Conservation (phyloP, 2,329 filamentous ascomycete genomes). For the Orbilia javanica region DNA sequence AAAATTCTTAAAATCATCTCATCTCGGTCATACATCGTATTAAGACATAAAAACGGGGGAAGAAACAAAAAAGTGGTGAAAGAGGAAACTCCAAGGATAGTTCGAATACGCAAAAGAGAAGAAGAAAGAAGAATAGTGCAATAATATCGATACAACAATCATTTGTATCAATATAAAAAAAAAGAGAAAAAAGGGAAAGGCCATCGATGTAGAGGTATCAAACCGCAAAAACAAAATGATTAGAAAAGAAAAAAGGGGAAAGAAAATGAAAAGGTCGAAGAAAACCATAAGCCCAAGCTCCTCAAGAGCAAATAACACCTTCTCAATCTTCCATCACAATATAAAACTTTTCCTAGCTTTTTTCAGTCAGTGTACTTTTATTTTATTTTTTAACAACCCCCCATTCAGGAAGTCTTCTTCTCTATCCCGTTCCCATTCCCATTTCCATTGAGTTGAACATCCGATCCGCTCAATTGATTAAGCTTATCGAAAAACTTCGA, state of each 20-base stretch:
- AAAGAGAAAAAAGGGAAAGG: not conserved
- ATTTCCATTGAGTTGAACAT: conserved; percentile 21
- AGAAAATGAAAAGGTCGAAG: not conserved
- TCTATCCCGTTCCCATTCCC: conserved; percentile 27
- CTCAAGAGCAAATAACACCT: conserved; percentile 9
- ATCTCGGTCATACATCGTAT: conserved; percentile 12
- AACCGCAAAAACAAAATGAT: conserved; percentile 14
- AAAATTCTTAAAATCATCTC: conserved; percentile 9
- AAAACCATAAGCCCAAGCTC: not conserved
- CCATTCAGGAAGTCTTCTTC: conserved; percentile 38
- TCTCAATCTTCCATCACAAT: not conserved
- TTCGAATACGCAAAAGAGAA: not conserved
- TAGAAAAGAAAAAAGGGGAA: conserved; percentile 10
- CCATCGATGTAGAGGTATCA: conserved; percentile 34
- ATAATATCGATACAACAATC: not conserved
- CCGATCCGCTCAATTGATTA: conserved; percentile 39
- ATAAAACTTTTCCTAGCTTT: not conserved
- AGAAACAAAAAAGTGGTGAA: not conserved
- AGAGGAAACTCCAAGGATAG: not conserved
- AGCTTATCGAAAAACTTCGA: conserved; percentile 50
- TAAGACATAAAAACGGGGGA: not conserved
- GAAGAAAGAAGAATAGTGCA: not conserved
- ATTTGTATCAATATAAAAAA: not conserved
- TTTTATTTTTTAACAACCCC: not conserved
- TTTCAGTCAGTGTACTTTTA: not conserved